Evolutionary conservation across 768 basidiomycete species (phyloP).

Genomic region (Stropharia rugosoannulata): DNA sequence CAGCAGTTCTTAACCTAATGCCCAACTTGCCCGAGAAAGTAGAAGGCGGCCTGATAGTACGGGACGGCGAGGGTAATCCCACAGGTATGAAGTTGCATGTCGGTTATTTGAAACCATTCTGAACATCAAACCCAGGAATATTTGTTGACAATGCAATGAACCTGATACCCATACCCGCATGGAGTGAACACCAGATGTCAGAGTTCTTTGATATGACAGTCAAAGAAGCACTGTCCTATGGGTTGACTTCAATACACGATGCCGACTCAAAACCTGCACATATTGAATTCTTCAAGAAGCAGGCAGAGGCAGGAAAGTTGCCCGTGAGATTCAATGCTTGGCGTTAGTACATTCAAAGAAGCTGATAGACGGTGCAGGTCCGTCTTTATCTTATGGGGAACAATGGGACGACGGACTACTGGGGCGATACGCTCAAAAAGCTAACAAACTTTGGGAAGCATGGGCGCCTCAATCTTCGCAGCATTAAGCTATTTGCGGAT

Average conservation of each 20-base stretch:
- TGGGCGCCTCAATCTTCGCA: slow-evolving; percentile 54
- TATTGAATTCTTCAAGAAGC: slow-evolving; percentile 70
- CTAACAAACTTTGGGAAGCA: slow-evolving; percentile 59
- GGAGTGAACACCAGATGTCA: slow-evolving; percentile 57
- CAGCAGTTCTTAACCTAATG: slow-evolving; percentile 64
- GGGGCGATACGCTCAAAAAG: slow-evolving; percentile 61
- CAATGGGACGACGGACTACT: slow-evolving; percentile 54
- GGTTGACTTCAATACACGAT: slow-evolving; percentile 88
- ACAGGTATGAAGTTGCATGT: slow-evolving; percentile 48
- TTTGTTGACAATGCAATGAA: slow-evolving; percentile 89
- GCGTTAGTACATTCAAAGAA: neutral
- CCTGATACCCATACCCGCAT: slow-evolving; percentile 66
- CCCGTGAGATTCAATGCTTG: slow-evolving; percentile 47
- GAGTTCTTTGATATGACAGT: slow-evolving; percentile 63
- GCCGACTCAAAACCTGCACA: slow-evolving; percentile 52
- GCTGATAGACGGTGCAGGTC: slow-evolving; percentile 34
- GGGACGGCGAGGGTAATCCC: slow-evolving; percentile 59
- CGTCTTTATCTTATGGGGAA: slow-evolving; percentile 64
- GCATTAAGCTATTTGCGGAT: slow-evolving; percentile 77
- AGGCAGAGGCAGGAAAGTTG: slow-evolving; percentile 46
- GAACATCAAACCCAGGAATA: slow-evolving; percentile 43
- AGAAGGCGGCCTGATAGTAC: slow-evolving; percentile 74
- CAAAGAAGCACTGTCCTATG: slow-evolving; percentile 69
- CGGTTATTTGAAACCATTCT: neutral
- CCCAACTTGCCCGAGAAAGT: slow-evolving; percentile 58